These are phyloP conservation scores for Globisporangium acanthophoron DNA, from an alignment of 352 stramenopile genomes.

Conservation along the genomic window DNA sequence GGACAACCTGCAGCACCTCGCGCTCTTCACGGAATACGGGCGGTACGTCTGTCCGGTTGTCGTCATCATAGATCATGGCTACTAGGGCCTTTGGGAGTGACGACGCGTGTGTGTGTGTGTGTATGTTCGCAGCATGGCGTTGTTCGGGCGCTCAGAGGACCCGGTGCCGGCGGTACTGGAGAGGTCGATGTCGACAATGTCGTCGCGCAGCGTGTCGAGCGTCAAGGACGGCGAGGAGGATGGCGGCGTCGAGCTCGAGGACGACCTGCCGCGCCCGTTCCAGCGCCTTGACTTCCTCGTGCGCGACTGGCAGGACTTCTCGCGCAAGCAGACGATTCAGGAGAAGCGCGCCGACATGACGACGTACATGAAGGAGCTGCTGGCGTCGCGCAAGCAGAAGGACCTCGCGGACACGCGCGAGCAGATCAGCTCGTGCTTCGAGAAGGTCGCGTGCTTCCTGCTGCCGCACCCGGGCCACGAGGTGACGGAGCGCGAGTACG, in stretches of 20 bases:
- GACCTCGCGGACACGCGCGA: slow-evolving; percentile 93
- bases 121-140: slow-evolving; percentile 46
- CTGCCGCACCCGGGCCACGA: slow-evolving; percentile 95
- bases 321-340: slow-evolving; percentile 81
- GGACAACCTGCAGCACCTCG: slow-evolving; percentile 98
- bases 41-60: slow-evolving; percentile 36
- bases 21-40: slow-evolving; percentile 99
- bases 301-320: slow-evolving; percentile 98
- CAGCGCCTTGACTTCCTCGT: slow-evolving; percentile 98
- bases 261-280: slow-evolving; percentile 83
- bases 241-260: slow-evolving; percentile 21
- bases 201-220: slow-evolving; percentile 22
- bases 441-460: slow-evolving; percentile 93
- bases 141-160: slow-evolving; percentile 49
- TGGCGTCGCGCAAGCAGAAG: slow-evolving; percentile 90
- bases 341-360: slow-evolving; percentile 93
- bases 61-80: not conserved
- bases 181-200: slow-evolving; percentile 35
- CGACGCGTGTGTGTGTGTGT: not conserved
- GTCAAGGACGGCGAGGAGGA: slow-evolving; percentile 22
- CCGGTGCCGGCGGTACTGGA: slow-evolving; percentile 23
- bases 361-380: slow-evolving; percentile 91
- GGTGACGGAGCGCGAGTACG: slow-evolving; percentile 97
- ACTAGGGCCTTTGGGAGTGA: not conserved
- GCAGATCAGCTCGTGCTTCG: slow-evolving; percentile 97